These are phyloP conservation scores for Aspergillus haitiensis DNA, from an alignment of 495 filamentous ascomycete genomes.

Conservation along the genomic window DNA sequence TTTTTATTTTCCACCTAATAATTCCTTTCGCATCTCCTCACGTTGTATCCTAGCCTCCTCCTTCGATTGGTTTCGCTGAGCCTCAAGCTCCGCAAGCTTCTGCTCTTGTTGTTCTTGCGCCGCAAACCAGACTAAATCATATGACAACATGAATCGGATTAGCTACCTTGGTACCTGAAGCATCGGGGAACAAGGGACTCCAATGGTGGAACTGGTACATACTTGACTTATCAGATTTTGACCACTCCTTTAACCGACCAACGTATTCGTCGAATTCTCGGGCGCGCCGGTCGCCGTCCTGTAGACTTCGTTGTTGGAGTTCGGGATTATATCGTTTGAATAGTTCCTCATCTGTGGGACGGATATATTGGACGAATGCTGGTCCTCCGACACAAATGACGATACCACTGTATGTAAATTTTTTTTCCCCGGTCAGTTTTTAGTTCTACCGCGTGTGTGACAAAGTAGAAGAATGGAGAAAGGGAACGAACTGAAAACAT, in stretches of 20 bases:
- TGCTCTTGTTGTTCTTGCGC: conserved; percentile 64
- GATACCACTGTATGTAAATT: conserved; percentile 57
- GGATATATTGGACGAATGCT: conserved; percentile 74
- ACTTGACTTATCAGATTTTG: conserved; percentile 88
- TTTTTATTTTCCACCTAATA: conserved; percentile 42
- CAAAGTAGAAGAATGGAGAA: not conserved
- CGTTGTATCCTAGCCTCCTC: conserved; percentile 54
- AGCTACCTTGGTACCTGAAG: conserved; percentile 9
- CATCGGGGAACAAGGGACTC: not conserved
- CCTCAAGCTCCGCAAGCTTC: conserved; percentile 36
- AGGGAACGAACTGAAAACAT: not conserved
- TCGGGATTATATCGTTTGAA: conserved; percentile 94
- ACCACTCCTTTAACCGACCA: conserved; percentile 76
- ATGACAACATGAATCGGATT: conserved; percentile 16
- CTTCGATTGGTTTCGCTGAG: conserved; percentile 52
- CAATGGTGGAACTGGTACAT: conserved; percentile 24
- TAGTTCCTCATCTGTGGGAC: conserved; percentile 87
- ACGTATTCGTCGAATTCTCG: conserved; percentile 91
- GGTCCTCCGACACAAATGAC: conserved; percentile 79
- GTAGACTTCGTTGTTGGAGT: conserved; percentile 77
- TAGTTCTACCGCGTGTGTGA: too few species aligned
- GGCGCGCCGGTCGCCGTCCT: conserved; percentile 67
- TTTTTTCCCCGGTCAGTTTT: not conserved
- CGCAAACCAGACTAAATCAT: conserved; percentile 67
- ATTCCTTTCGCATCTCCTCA: conserved; percentile 56